Evolutionary conservation across 176 grass and related monocot species (phyloP), one percentile per base, ranked within the genome.

Genomic region (Aegilops sharonensis): DNA sequence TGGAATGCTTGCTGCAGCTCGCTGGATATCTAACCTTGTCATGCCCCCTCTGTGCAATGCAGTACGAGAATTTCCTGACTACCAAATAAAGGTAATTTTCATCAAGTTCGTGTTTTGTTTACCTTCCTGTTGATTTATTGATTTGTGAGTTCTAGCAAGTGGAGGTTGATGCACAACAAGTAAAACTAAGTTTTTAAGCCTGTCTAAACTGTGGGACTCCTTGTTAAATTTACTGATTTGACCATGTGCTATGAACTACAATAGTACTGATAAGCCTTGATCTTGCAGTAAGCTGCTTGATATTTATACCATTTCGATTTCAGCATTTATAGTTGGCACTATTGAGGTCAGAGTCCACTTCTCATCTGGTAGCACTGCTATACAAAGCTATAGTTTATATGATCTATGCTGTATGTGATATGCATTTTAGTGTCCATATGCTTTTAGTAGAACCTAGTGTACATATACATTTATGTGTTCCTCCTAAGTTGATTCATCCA

Each of bases 41-140:
- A 83, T 73, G 35, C 91, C 87, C 10, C 88, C 78, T 91, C 92
- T 97, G 32, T 84, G 73, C 11, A 88, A 60, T 20, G 88, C 86
- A 85, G 79, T 92, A 71, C 47, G 73, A 71, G 81, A 97, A 75
- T 89, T 87, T 79, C 85, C 95, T 67, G 86, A 91, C 17, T 94
- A 90, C 81, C 88, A 94, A 84, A 86, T 97, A 81, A 94, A 94
- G 90, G 95, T 97, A 94, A 56, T 56, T 87, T 29, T 36, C 20
- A 39, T 5, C 13, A 42, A 42, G 40, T 71, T 66, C 24, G 5
- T 12, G 6, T 78, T 60, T 88, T 88, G 2, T 65, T 65, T 78
- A 54, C 25, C 24, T 52, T 89, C 15, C 36, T 1, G 13, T 62
- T 29, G 63, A 65, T 83, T 20, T 69, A 48, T 42, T 56, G 2